Evolutionary conservation across 2,329 filamentous ascomycete species (phyloP).

Genomic region (Taxawa tesnikishii): DNA sequence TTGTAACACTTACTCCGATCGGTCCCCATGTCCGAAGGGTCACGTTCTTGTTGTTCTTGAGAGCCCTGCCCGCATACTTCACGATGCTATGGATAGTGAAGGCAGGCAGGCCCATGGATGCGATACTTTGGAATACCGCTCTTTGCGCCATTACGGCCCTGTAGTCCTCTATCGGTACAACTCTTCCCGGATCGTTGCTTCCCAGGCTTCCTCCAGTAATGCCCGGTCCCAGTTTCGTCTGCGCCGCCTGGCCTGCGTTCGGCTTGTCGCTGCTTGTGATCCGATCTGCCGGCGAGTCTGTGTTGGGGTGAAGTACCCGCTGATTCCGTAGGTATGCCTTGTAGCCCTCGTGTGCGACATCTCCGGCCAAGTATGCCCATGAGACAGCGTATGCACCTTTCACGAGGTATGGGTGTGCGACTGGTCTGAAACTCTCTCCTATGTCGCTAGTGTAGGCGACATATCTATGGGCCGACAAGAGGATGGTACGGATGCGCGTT

Average conservation of each 20-base stretch:
- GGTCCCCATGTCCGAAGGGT: slow-evolving; percentile 74
- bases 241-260: not conserved
- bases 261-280: slow-evolving; percentile 23
- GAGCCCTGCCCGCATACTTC: slow-evolving; percentile 70
- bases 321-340: slow-evolving; percentile 88
- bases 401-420: slow-evolving; percentile 77
- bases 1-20: slow-evolving; percentile 62
- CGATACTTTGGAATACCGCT: slow-evolving; percentile 78
- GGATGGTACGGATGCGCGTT: slow-evolving; percentile 51
- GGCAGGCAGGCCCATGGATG: slow-evolving; percentile 86
- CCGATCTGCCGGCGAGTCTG: slow-evolving; percentile 19
- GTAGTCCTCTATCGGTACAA: slow-evolving; percentile 77
- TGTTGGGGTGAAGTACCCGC: slow-evolving; percentile 54
- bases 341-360: slow-evolving; percentile 88
- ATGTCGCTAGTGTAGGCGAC: slow-evolving; percentile 94
- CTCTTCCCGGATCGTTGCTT: slow-evolving; percentile 25
- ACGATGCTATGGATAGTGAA: slow-evolving; percentile 93
- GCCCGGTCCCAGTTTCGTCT: slow-evolving; percentile 14
- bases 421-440: slow-evolving; percentile 86
- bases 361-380: slow-evolving; percentile 84
- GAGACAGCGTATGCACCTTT: slow-evolving; percentile 77
- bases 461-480: slow-evolving; percentile 84
- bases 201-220: slow-evolving; percentile 9
- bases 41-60: slow-evolving; percentile 71
- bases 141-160: slow-evolving; percentile 83